Percentiles rank a stretch among this genome's conserved stretches.
phyloP scores from a whole-genome alignment of 176 grass and related monocot species.

The Carex pumila region DNA sequence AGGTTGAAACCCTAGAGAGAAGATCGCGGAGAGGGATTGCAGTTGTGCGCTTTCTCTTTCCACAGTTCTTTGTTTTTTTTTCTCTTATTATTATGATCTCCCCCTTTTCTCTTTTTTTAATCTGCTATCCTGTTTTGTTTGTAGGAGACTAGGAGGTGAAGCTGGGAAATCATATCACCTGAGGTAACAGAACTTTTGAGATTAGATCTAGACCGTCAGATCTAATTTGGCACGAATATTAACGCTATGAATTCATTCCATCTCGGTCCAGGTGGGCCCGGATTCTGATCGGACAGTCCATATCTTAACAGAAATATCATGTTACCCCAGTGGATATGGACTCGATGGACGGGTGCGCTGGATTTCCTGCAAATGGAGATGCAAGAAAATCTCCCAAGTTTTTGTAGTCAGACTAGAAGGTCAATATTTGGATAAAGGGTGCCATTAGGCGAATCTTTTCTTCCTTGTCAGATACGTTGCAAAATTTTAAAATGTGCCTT shows the following conservation, averaged over 20 bases:
- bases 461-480: background rate
- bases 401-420: background rate
- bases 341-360: background rate
- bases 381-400: background rate
- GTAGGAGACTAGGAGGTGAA: background rate
- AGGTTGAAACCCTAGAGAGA: conserved; percentile 14
- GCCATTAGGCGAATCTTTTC: background rate
- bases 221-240: too few species aligned
- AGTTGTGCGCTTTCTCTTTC: background rate
- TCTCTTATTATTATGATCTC: too few species aligned
- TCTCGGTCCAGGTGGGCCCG: too few species aligned
- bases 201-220: too few species aligned
- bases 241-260: too few species aligned
- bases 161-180: background rate
- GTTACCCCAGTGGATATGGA: too few species aligned
- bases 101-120: background rate
- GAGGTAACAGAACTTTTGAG: too few species aligned
- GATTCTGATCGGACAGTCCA: too few species aligned
- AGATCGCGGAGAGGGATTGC: background rate
- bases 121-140: background rate
- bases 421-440: background rate
- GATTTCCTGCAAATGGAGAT: background rate
- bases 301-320: too few species aligned
- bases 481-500: too few species aligned
- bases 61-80: background rate